Evolutionary conservation across 2,329 filamentous ascomycete genomes (phyloP).

Genomic region (Cladosporium cucumerinum): DNA sequence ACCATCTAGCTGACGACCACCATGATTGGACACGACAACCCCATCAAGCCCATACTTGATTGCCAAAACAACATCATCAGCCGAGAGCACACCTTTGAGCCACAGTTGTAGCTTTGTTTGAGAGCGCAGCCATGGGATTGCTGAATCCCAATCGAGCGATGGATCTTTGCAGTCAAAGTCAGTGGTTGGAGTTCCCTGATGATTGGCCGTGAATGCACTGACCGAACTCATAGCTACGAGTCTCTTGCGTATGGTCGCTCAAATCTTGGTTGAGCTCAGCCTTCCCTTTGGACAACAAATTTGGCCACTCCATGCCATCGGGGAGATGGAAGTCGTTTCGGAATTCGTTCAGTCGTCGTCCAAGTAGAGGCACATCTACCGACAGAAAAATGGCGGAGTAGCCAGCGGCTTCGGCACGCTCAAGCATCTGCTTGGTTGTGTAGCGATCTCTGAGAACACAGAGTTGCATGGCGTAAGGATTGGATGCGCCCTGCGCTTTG

Average conservation of each 20-base stretch:
- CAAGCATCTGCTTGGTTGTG: conserved; percentile 44
- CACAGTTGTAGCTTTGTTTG: conserved; percentile 47
- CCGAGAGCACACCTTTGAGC: conserved; percentile 43
- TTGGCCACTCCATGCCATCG: conserved; percentile 27
- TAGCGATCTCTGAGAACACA: conserved; percentile 53
- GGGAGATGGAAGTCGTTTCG: conserved; percentile 50
- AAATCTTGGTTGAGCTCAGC: background rate
- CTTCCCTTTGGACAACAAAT: background rate
- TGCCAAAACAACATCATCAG: conserved; percentile 43
- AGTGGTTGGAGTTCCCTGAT: background rate
- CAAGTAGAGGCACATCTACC: conserved; percentile 50
- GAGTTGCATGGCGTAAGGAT: conserved; percentile 54
- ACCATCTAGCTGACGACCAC: conserved; percentile 41
- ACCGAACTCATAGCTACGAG: conserved; percentile 34
- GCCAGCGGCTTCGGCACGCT: conserved; percentile 33
- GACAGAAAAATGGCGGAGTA: conserved; percentile 52
- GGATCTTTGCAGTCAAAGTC: conserved; percentile 38
- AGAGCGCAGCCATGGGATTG: conserved; percentile 50
- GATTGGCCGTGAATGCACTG: conserved; percentile 23
- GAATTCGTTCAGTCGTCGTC: conserved; percentile 49
- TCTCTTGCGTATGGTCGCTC: conserved; percentile 12
- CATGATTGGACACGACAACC: conserved; percentile 51
- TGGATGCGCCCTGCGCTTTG: conserved; percentile 39
- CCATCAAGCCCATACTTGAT: conserved; percentile 43
- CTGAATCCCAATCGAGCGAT: conserved; percentile 44